Evolutionary conservation across 345 rosid genomes (phyloP).

Genomic region (Zanthoxylum bungeanum): DNA sequence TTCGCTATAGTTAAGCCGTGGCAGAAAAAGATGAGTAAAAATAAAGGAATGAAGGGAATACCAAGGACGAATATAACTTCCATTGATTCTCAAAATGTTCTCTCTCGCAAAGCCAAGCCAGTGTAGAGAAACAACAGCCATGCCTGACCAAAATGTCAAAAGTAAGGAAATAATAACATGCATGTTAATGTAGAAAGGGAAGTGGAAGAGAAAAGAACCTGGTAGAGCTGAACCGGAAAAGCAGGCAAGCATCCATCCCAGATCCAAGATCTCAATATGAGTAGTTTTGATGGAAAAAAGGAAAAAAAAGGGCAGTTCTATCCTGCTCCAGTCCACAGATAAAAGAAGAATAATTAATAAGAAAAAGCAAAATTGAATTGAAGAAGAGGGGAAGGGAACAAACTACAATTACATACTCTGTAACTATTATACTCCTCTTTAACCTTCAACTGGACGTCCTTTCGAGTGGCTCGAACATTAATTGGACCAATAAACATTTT

Average conservation of each 20-base stretch:
- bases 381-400: not conserved
- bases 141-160: conserved; percentile 40
- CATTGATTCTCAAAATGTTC: conserved; percentile 89
- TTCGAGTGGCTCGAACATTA: conserved; percentile 83
- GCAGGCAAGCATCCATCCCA: conserved; percentile 96
- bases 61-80: conserved; percentile 99
- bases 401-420: conserved; percentile 43
- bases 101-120: conserved; percentile 94
- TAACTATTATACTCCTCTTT: conserved; percentile 97
- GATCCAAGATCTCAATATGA: conserved; percentile 66
- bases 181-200: not conserved
- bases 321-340: conserved; percentile 72
- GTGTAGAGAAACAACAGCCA: conserved; percentile 97
- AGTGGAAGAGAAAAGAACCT: conserved; percentile 38
- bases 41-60: conserved; percentile 33
- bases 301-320: conserved; percentile 89
- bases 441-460: conserved; percentile 84
- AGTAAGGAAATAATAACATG: not conserved
- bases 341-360: not conserved
- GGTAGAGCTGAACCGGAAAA: conserved; percentile 92
- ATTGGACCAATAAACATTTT: conserved; percentile 92
- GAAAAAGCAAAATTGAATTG: not conserved
- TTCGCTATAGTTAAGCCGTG: not conserved
- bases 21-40: too few relatives aligned
- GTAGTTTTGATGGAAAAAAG: conserved; percentile 78